Evolutionary conservation across 2,329 filamentous ascomycete genomes (phyloP).

Genomic region (Aspergillus alliaceus): DNA sequence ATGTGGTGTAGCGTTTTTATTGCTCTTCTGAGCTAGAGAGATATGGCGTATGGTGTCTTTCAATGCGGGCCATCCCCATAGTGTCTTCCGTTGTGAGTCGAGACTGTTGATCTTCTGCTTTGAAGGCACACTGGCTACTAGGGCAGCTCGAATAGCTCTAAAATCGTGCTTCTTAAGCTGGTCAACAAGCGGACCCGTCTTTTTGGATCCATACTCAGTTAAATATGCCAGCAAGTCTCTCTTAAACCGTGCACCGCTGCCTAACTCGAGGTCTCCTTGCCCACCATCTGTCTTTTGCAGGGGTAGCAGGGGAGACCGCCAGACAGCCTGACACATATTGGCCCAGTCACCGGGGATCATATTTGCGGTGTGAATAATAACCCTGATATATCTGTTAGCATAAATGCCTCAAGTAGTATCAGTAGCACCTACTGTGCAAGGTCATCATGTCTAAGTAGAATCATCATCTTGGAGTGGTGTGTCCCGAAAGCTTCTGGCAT

Average conservation of each 20-base stretch:
- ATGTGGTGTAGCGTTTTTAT: conserved; percentile 25
- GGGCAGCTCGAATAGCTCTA: conserved; percentile 62
- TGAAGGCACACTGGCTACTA: conserved; percentile 78
- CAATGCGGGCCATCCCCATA: conserved; percentile 77
- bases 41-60: conserved; percentile 59
- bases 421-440: conserved; percentile 58
- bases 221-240: conserved; percentile 72
- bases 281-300: conserved; percentile 25
- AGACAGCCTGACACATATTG: conserved; percentile 83
- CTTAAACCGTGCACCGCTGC: conserved; percentile 72
- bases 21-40: conserved; percentile 39
- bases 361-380: conserved; percentile 86
- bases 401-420: not conserved
- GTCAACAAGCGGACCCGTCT: conserved; percentile 55
- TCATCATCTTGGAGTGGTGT: conserved; percentile 83
- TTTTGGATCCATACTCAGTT: conserved; percentile 62
- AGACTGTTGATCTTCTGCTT: conserved; percentile 53
- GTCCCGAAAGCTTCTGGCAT: conserved; percentile 86
- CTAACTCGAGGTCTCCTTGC: conserved; percentile 39
- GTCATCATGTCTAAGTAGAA: conserved; percentile 76
- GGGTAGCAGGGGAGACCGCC: conserved; percentile 72
- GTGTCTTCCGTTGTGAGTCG: conserved; percentile 49
- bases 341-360: conserved; percentile 87
- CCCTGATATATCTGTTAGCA: conserved; percentile 30
- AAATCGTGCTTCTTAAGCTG: conserved; percentile 69